These are phyloP conservation scores for Leccinum incarnatum DNA, from an alignment of 768 basidiomycete species.

Conservation along the genomic window DNA sequence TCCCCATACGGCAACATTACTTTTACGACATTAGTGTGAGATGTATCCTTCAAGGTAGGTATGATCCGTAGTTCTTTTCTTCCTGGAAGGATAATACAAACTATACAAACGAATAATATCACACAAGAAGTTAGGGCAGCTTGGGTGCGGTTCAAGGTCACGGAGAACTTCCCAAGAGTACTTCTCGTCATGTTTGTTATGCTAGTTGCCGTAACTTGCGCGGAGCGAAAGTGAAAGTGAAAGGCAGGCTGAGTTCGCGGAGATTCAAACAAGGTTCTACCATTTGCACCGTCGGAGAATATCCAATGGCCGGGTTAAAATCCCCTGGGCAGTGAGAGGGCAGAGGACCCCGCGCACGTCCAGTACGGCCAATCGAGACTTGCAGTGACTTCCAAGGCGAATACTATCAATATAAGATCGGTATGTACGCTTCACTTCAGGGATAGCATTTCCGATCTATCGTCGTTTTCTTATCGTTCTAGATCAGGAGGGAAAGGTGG, in stretches of 20 bases:
- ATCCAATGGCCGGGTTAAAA: constrained; percentile 17
- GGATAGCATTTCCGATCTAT: not conserved
- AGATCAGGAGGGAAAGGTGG: constrained; percentile 58
- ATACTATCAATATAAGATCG: not conserved
- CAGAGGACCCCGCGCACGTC: constrained; percentile 43
- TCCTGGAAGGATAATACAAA: not conserved
- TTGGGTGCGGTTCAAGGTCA: not conserved
- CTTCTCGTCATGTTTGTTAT: not conserved
- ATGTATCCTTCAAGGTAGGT: not conserved
- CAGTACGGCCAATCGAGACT: constrained; percentile 53
- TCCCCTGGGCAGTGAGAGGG: constrained; percentile 45
- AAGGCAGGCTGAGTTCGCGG: constrained; percentile 15
- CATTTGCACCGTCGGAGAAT: not conserved
- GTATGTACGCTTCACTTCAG: constrained; percentile 1
- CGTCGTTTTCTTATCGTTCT: not conserved
- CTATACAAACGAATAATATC: not conserved
- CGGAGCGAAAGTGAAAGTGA: constrained; percentile 1
- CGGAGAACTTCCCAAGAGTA: not conserved
- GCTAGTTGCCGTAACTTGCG: constrained; percentile 8
- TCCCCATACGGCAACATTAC: not conserved
- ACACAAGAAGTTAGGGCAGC: not conserved
- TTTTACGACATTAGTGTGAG: not conserved
- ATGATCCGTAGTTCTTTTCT: not conserved
- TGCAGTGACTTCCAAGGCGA: constrained; percentile 59
- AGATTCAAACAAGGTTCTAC: constrained; percentile 16